phyloP scores from a whole-genome alignment of 2,329 filamentous ascomycete genomes.

The Xylaria sp. region DNA sequence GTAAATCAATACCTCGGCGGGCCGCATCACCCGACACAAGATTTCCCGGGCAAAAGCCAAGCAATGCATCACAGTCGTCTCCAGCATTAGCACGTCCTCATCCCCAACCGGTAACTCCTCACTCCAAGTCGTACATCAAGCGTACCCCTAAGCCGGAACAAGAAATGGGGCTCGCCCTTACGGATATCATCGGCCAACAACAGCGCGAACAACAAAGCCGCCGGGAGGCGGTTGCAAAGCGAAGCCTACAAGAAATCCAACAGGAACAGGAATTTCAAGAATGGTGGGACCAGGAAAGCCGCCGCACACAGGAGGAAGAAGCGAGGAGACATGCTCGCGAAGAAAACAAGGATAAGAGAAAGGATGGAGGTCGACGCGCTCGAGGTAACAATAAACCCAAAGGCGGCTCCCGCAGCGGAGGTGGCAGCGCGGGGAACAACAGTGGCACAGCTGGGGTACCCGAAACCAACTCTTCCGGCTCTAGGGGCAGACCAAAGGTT shows the following conservation, averaged over 20 bases:
- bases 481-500: slow-evolving; percentile 16
- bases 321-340: slow-evolving; percentile 49
- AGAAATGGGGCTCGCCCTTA: slow-evolving; percentile 73
- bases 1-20: slow-evolving; percentile 50
- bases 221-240: slow-evolving; percentile 83
- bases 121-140: slow-evolving; percentile 65
- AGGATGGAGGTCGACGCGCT: slow-evolving; percentile 24
- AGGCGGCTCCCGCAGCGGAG: slow-evolving; percentile 5
- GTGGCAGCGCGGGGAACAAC: slow-evolving; percentile 2
- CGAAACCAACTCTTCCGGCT: slow-evolving; percentile 16
- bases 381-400: slow-evolving; percentile 18
- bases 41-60: slow-evolving; percentile 61
- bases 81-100: slow-evolving; percentile 40
- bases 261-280: slow-evolving; percentile 96
- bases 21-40: slow-evolving; percentile 67
- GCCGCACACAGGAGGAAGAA: slow-evolving; percentile 69
- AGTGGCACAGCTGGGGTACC: not conserved
- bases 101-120: slow-evolving; percentile 55
- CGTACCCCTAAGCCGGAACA: slow-evolving; percentile 66
- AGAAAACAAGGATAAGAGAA: slow-evolving; percentile 47
- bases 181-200: slow-evolving; percentile 88
- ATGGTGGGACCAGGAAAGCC: slow-evolving; percentile 91
- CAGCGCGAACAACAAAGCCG: slow-evolving; percentile 82
- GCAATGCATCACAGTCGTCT: slow-evolving; percentile 42
- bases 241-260: slow-evolving; percentile 92